These are phyloP conservation scores for Yamadazyma phyllophila DNA, from an alignment of 805 yeast species.

Conservation along the genomic window DNA sequence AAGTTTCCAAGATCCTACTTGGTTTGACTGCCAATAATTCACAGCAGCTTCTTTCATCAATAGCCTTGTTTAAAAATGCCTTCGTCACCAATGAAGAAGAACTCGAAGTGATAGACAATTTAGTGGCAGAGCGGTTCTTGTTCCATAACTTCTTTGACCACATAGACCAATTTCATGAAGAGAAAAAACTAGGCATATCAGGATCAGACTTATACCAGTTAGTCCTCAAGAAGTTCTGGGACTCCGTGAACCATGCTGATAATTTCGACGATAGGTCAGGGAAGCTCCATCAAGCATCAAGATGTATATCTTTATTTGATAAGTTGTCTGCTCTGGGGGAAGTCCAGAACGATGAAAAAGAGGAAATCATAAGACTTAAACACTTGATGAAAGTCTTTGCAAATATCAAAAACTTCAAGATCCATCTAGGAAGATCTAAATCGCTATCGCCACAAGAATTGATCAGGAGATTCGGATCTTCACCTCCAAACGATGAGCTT, in stretches of 20 bases:
- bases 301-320: conserved; percentile 29
- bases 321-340: conserved; percentile 12
- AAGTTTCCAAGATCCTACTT: conserved; percentile 24
- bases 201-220: conserved; percentile 16
- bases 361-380: conserved; percentile 18
- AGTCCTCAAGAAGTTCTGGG: conserved; percentile 32
- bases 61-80: conserved; percentile 19
- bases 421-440: conserved; percentile 28
- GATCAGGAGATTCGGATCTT: conserved; percentile 22
- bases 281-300: conserved; percentile 22
- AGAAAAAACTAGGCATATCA: conserved; percentile 11
- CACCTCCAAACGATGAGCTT: conserved; percentile 14
- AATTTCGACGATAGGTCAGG: conserved; percentile 35
- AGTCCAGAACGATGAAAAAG: neutral
- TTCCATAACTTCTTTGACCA: conserved; percentile 26
- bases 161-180: conserved; percentile 16
- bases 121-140: conserved; percentile 30
- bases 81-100: conserved; percentile 17
- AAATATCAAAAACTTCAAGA: conserved; percentile 34
- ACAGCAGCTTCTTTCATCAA: conserved; percentile 18
- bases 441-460: conserved; percentile 41
- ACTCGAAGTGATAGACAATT: conserved; percentile 15
- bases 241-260: conserved; percentile 26
- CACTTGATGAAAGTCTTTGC: conserved; percentile 37
- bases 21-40: conserved; percentile 23